These are phyloP conservation scores for Podila epicladia DNA, from an alignment of 192 early-diverging fungal species.

Conservation along the genomic window DNA sequence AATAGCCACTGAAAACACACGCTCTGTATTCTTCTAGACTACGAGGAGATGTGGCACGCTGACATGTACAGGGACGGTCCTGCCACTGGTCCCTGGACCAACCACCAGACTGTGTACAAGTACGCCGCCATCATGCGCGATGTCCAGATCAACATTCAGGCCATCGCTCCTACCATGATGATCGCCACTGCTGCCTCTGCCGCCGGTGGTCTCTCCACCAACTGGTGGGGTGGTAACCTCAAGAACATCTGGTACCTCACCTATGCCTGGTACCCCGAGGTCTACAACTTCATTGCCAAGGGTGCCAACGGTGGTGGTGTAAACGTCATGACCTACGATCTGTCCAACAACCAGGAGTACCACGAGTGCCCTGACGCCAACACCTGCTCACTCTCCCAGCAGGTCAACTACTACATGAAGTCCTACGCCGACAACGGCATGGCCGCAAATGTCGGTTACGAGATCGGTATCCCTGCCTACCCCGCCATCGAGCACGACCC, in stretches of 20 bases:
- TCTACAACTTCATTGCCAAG: conserved; percentile 32
- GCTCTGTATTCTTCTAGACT: neutral
- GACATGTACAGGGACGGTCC: conserved; percentile 7
- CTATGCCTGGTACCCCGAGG: conserved; percentile 19
- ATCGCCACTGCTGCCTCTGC: conserved; percentile 21
- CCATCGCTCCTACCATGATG: conserved; percentile 8
- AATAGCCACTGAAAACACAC: neutral
- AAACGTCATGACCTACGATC: conserved; percentile 52
- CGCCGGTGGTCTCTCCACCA: conserved; percentile 18
- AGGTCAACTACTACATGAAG: conserved; percentile 53
- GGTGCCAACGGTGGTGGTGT: conserved; percentile 39
- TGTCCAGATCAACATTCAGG: conserved; percentile 23
- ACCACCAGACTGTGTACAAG: conserved; percentile 23
- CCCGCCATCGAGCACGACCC: conserved; percentile 42
- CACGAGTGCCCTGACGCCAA: conserved; percentile 39
- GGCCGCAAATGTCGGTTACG: conserved; percentile 42
- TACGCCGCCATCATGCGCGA: conserved; percentile 24
- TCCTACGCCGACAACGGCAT: conserved; percentile 38
- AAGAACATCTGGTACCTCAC: conserved; percentile 31
- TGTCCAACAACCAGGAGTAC: conserved; percentile 43
- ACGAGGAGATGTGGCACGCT: conserved; percentile 33
- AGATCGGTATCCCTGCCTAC: conserved; percentile 53
- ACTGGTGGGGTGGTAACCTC: conserved; percentile 32
- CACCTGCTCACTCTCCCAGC: conserved; percentile 36
- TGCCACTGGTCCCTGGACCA: conserved; percentile 20